Conservation (phyloP, 2,329 filamentous ascomycete genomes). For the Cercospora zeae-maydis region DNA sequence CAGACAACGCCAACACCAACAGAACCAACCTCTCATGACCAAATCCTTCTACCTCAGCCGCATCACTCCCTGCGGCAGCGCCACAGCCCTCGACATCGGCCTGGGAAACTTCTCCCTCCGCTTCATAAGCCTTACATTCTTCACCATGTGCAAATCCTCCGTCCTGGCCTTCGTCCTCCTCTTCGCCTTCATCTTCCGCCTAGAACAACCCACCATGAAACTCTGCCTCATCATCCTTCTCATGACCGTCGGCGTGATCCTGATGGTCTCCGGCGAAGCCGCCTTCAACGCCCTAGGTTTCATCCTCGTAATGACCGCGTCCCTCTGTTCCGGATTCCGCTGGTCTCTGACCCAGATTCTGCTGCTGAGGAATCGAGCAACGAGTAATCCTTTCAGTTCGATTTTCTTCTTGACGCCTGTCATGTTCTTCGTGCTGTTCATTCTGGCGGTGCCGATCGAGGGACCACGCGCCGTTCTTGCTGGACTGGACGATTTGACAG, state of each 20-base stretch:
- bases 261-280: conserved; percentile 97
- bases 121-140: conserved; percentile 95
- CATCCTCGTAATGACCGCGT: conserved; percentile 84
- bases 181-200: conserved; percentile 89
- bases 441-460: conserved; percentile 82
- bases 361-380: conserved; percentile 87
- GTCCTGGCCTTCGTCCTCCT: conserved; percentile 90
- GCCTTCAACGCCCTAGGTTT: conserved; percentile 86
- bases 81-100: conserved; percentile 93
- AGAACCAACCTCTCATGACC: conserved; percentile 65
- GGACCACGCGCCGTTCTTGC: conserved; percentile 65
- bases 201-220: conserved; percentile 82
- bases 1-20: conserved; percentile 12
- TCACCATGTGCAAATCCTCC: conserved; percentile 99
- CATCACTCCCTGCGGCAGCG: conserved; percentile 85
- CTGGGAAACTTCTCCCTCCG: conserved; percentile 93
- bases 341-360: conserved; percentile 99
- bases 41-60: conserved; percentile 87
- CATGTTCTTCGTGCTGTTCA: conserved; percentile 82
- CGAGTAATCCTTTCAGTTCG: conserved; percentile 91
- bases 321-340: conserved; percentile 93
- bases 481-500: conserved; percentile 62
- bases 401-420: conserved; percentile 97
- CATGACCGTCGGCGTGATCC: conserved; percentile 90
- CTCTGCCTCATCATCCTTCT: conserved; percentile 81